A percentile compares a stretch with the other conserved stretches of the same genome.
Conservation (phyloP, 495 filamentous ascomycete species). For the Trichoderma gamsii region DNA sequence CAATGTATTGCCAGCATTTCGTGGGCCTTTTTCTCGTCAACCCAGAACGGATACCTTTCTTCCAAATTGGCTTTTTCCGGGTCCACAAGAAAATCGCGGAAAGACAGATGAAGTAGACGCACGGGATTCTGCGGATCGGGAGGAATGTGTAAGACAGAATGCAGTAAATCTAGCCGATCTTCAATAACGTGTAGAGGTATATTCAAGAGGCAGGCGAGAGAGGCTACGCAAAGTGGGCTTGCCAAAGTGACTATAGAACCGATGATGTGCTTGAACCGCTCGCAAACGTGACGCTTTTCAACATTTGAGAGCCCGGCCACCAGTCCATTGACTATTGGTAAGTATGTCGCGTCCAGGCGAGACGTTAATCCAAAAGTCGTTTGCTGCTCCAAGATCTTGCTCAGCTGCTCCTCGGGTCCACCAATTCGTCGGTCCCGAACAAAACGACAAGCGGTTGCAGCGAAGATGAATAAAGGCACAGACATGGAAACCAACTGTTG, state of each 20-base stretch:
- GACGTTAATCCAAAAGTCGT: constrained; percentile 20
- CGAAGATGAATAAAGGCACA: constrained; percentile 40
- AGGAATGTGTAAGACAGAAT: constrained; percentile 28
- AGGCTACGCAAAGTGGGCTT: constrained; percentile 17
- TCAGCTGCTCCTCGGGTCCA: constrained; percentile 20
- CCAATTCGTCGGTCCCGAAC: constrained; percentile 21
- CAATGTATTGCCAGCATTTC: constrained; percentile 20
- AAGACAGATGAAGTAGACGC: constrained; percentile 25
- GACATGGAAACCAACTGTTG: constrained; percentile 30
- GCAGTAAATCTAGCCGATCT: constrained; percentile 23
- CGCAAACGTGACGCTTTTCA: neutral
- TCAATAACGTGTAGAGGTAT: constrained; percentile 16
- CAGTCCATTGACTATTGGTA: constrained; percentile 29
- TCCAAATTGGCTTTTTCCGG: constrained; percentile 7
- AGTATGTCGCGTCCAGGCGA: constrained; percentile 30
- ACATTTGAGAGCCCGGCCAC: constrained; percentile 17
- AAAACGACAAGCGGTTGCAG: constrained; percentile 39
- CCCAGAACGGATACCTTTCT: constrained; percentile 22
- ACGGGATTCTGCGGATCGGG: constrained; percentile 18
- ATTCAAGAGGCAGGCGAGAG: constrained; percentile 20
- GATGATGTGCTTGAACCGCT: constrained; percentile 20
- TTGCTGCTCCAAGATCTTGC: constrained; percentile 26
- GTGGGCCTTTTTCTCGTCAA: constrained; percentile 24
- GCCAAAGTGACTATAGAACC: constrained; percentile 28
- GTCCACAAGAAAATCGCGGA: constrained; percentile 27